These are phyloP conservation scores for Xylaria multiplex DNA, from an alignment of 2,329 filamentous ascomycete genomes.

Conservation along the genomic window DNA sequence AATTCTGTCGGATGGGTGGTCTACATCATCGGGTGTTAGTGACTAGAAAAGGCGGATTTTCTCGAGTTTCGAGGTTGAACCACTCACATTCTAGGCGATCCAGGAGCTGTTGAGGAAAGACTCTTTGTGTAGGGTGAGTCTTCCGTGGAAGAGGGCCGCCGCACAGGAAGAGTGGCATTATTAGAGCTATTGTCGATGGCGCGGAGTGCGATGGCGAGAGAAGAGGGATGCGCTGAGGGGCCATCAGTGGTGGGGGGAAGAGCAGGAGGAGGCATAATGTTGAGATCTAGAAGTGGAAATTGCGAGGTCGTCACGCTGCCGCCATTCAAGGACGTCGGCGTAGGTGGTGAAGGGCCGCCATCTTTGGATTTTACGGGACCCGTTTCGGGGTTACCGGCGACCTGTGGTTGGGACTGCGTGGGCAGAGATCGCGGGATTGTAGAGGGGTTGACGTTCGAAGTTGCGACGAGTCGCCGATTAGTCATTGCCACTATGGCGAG, in stretches of 20 bases:
- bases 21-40: slow-evolving; percentile 54
- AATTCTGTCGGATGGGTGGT: slow-evolving; percentile 76
- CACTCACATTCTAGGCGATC: slow-evolving; percentile 68
- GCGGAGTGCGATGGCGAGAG: slow-evolving; percentile 55
- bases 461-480: slow-evolving; percentile 45
- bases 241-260: slow-evolving; percentile 46
- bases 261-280: slow-evolving; percentile 43
- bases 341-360: slow-evolving; percentile 41
- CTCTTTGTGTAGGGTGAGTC: slow-evolving; percentile 67
- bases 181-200: slow-evolving; percentile 56
- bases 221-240: slow-evolving; percentile 48
- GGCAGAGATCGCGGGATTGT: slow-evolving; percentile 44
- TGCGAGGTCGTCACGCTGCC: slow-evolving; percentile 35
- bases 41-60: slow-evolving; percentile 14
- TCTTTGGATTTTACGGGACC: slow-evolving; percentile 27
- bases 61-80: not conserved
- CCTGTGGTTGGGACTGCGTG: slow-evolving; percentile 34
- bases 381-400: slow-evolving; percentile 29
- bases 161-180: slow-evolving; percentile 41
- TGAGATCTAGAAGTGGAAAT: slow-evolving; percentile 34
- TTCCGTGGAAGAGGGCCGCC: slow-evolving; percentile 52
- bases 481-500: slow-evolving; percentile 50
- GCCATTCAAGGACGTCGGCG: slow-evolving; percentile 41
- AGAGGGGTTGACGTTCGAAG: slow-evolving; percentile 34
- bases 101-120: slow-evolving; percentile 67